Percentiles rank a stretch among this genome's conserved stretches.
These are phyloP conservation scores for Miamiensis avidus DNA, from an alignment of 169 alveolate genomes.

Conservation along the genomic window DNA sequence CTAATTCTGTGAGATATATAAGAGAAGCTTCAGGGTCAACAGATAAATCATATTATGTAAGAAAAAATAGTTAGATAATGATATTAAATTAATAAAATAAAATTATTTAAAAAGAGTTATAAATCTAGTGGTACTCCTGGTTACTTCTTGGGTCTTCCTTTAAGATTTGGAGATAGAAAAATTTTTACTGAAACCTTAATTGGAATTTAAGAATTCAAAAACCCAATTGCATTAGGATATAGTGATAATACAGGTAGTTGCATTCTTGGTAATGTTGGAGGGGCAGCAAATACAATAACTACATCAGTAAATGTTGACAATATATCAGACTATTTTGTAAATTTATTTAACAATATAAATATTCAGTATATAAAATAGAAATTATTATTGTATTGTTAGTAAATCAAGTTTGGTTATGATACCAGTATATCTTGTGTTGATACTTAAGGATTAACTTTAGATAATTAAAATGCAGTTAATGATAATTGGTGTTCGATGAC, in stretches of 20 bases:
- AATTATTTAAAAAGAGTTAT: neutral
- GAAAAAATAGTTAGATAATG: too few relatives aligned
- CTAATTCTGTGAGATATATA: too few relatives aligned
- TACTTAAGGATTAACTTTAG: too few relatives aligned
- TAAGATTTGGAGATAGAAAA: neutral
- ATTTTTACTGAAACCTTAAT: neutral
- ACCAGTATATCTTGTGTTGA: neutral
- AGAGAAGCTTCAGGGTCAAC: too few relatives aligned
- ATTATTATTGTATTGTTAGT: too few relatives aligned
- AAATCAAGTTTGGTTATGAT: neutral
- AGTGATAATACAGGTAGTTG: neutral
- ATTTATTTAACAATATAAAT: too few relatives aligned
- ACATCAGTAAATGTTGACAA: neutral
- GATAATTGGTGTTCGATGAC: neutral
- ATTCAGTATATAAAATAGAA: too few relatives aligned
- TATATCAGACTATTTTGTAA: too few relatives aligned
- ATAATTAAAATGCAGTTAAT: neutral
- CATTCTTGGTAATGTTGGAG: neutral
- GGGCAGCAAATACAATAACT: neutral
- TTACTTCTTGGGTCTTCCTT: neutral
- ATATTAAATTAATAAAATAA: too few relatives aligned
- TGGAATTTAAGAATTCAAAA: neutral
- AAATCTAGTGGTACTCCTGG: neutral
- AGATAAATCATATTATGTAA: too few relatives aligned
- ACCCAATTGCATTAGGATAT: neutral